Base-by-base conservation (phyloP, 148 eudicot species). In the Amaranthus palmeri region DNA sequence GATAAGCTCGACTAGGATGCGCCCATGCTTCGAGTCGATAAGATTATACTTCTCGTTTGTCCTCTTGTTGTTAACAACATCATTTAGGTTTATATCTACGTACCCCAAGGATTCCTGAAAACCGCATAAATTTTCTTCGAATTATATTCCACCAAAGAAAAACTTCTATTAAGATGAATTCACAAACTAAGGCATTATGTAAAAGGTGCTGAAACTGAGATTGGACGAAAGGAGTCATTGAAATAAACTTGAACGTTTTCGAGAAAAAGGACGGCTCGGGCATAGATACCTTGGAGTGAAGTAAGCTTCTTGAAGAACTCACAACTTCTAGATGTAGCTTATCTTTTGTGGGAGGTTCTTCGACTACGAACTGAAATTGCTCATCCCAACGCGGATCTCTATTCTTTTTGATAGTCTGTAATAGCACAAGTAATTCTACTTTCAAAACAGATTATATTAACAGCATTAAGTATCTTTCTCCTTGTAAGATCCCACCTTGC, bases 341-440 rank as follows among this genome's bases (percentile, higher is more conserved):
- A 60, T 90, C 92, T n/a, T 83, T 83, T 45, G 67, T 41, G 2
- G 96, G 96, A 50, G 96, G 92, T 79, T 90, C 96, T 53, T 84
- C 90, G 70, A 86, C 55, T 51, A 80, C 73, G 71, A 84, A 90
- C 49, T 82, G 73, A 81, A 90, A 90, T 81, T 84, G 78, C 66
- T 90, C 90, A 3, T 82, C 88, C 96, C 96, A 90, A 76, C 89
- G 86, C 17, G 96, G 96, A 80, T 90, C 96, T 75, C 92, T 78
- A 61, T 84, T 90, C 83, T 87, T 90, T 86, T 87, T 90, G 10
- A 90, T 56, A 73, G 86, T 86, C 96, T 90, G 79, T 43, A 71
- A 0, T 62, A 60, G 57, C 17, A 65, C 3, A 41, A 58, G 48
- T 72, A n/a, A 65, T 44, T 40, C 46, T 49, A 48, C 76, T 65